These are phyloP conservation scores for Kodamaea arcana DNA, from an alignment of 1,139 yeast species.

Conservation along the genomic window DNA sequence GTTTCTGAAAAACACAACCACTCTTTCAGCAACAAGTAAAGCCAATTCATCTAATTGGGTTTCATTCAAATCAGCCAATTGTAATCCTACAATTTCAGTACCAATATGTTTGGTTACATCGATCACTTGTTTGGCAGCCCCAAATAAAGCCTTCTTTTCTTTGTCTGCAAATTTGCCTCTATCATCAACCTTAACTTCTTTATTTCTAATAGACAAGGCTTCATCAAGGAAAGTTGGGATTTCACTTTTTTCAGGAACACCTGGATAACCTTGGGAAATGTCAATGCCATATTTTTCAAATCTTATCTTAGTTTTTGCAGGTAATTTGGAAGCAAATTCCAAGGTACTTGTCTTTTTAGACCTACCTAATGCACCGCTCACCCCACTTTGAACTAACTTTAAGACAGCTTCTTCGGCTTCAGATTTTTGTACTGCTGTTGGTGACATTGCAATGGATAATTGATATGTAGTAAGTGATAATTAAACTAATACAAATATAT, in stretches of 20 bases:
- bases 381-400: too few species aligned
- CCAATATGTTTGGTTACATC: constrained; percentile 20
- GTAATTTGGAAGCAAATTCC: too few species aligned
- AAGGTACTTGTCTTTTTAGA: too few species aligned
- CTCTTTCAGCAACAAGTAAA: constrained; percentile 47
- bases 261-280: constrained; percentile 42
- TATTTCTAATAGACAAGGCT: constrained; percentile 13
- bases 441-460: too few species aligned
- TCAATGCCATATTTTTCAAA: constrained; percentile 36
- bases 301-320: constrained; percentile 31
- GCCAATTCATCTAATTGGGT: constrained; percentile 40
- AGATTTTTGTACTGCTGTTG: too few species aligned
- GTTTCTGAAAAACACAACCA: constrained; percentile 45
- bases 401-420: too few species aligned
- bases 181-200: constrained; percentile 15
- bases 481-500: too few species aligned
- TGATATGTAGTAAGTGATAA: too few species aligned
- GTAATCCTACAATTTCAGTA: constrained; percentile 19
- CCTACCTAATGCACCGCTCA: too few species aligned
- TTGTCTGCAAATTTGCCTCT: constrained; percentile 19
- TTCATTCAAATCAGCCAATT: constrained; percentile 19
- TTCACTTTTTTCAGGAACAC: constrained; percentile 22
- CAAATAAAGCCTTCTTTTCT: constrained; percentile 17
- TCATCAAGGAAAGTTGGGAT: constrained; percentile 16
- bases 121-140: constrained; percentile 17